Conservation (phyloP, 495 filamentous ascomycete genomes). For the Penicillium lagena region DNA sequence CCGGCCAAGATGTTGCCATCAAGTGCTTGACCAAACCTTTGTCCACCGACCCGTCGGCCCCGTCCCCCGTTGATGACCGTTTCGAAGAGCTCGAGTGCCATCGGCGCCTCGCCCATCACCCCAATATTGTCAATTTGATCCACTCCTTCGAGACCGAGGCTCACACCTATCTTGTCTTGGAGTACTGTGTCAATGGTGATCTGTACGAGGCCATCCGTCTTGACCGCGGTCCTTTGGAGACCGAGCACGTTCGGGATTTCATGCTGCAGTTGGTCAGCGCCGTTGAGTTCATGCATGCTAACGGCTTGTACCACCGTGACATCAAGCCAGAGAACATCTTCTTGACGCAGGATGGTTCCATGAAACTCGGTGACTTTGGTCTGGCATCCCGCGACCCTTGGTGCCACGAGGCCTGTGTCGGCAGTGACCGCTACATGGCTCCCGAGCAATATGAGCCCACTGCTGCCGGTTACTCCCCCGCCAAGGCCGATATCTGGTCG, state of each 20-base stretch:
- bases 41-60: constrained; percentile 45
- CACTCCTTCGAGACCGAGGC: constrained; percentile 86
- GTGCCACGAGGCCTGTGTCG: constrained; percentile 86
- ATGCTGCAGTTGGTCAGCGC: constrained; percentile 92
- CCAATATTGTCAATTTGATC: constrained; percentile 89
- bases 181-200: constrained; percentile 95
- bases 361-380: constrained; percentile 97
- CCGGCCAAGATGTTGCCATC: constrained; percentile 77
- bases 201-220: constrained; percentile 93
- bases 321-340: constrained; percentile 99
- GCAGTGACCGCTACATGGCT: constrained; percentile 98
- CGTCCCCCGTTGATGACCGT: constrained; percentile 65
- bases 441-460: constrained; percentile 92
- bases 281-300: constrained; percentile 82
- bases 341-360: constrained; percentile 71
- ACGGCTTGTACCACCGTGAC: constrained; percentile 92
- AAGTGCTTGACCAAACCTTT: constrained; percentile 83
- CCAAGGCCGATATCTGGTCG: constrained; percentile 92
- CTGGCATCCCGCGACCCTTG: constrained; percentile 79
- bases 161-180: constrained; percentile 87
- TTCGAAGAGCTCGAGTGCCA: constrained; percentile 88
- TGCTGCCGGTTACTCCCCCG: constrained; percentile 81
- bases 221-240: constrained; percentile 82
- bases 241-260: constrained; percentile 91
- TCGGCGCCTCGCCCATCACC: constrained; percentile 66